phyloP scores from a whole-genome alignment of 805 yeast genomes.

The Starmerella roubikii region DNA sequence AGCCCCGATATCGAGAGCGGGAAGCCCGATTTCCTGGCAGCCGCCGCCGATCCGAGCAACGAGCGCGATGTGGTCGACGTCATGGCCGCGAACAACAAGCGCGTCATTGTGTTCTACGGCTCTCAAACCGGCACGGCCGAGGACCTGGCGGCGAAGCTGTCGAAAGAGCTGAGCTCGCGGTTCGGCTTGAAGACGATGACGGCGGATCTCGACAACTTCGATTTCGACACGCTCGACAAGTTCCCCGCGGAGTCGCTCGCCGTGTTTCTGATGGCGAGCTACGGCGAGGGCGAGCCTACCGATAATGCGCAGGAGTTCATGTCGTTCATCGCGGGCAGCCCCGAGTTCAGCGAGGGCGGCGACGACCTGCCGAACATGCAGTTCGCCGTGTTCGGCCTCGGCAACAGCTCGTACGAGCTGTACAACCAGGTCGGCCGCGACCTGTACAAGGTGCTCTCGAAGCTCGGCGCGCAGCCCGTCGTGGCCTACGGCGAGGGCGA shows the following conservation, averaged over 20 bases:
- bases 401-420: conserved; percentile 88
- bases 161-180: conserved; percentile 73
- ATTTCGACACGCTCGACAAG: conserved; percentile 59
- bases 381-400: conserved; percentile 77
- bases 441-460: conserved; percentile 35
- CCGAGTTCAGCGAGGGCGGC: conserved; percentile 32
- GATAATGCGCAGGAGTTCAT: conserved; percentile 80
- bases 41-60: conserved; percentile 1
- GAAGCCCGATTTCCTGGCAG: conserved; percentile 1
- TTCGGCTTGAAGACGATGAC: conserved; percentile 73
- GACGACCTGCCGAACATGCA: conserved; percentile 38
- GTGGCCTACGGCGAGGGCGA: conserved; percentile 86
- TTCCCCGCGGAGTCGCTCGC: conserved; percentile 46
- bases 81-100: conserved; percentile 49
- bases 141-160: conserved; percentile 81
- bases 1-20: conserved; percentile 9
- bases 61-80: conserved; percentile 22
- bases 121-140: conserved; percentile 99
- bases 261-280: conserved; percentile 76
- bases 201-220: conserved; percentile 81
- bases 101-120: conserved; percentile 71
- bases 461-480: conserved; percentile 58
- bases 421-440: conserved; percentile 68
- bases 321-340: conserved; percentile 44
- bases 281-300: conserved; percentile 98